Evolutionary conservation across 2,329 filamentous ascomycete genomes (phyloP).

Genomic region (Pezicula rhizophila): DNA sequence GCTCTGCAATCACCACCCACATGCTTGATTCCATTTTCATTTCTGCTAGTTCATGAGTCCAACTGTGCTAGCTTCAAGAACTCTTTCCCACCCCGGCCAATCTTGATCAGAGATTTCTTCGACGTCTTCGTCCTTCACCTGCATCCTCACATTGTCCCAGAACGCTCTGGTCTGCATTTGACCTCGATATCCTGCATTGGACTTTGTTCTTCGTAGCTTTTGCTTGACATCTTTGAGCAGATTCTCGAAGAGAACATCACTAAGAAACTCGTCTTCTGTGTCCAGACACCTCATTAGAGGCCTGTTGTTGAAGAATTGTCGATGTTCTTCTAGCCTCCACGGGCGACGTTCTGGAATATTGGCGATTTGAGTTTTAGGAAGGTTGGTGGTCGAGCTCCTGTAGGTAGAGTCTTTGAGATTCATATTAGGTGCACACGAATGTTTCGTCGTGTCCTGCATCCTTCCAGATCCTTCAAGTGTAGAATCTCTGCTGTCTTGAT

Average conservation of each 20-base stretch:
- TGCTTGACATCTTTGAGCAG: conserved; percentile 2
- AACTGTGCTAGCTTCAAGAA: neutral
- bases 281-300: conserved; percentile 14
- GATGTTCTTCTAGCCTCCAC: conserved; percentile 9
- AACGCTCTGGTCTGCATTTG: conserved; percentile 11
- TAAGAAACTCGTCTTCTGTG: neutral
- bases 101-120: neutral
- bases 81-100: neutral
- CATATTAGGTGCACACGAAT: too few relatives aligned
- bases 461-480: too few relatives aligned
- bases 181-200: conserved; percentile 3
- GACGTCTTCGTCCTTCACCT: conserved; percentile 8
- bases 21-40: too few relatives aligned
- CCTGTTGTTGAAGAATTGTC: conserved; percentile 10
- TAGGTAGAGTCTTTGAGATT: too few relatives aligned
- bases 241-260: conserved; percentile 1
- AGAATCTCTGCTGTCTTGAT: too few relatives aligned
- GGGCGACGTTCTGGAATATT: neutral
- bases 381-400: too few relatives aligned
- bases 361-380: neutral
- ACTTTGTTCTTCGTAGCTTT: neutral
- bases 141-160: conserved; percentile 15
- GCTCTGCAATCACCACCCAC: too few relatives aligned
- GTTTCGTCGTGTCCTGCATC: too few relatives aligned
- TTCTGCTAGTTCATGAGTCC: neutral